A percentile compares a stretch with the other conserved stretches of the same genome.
These are phyloP conservation scores for Trichoderma koningii DNA, from an alignment of 2,329 filamentous ascomycete species.

Conservation along the genomic window DNA sequence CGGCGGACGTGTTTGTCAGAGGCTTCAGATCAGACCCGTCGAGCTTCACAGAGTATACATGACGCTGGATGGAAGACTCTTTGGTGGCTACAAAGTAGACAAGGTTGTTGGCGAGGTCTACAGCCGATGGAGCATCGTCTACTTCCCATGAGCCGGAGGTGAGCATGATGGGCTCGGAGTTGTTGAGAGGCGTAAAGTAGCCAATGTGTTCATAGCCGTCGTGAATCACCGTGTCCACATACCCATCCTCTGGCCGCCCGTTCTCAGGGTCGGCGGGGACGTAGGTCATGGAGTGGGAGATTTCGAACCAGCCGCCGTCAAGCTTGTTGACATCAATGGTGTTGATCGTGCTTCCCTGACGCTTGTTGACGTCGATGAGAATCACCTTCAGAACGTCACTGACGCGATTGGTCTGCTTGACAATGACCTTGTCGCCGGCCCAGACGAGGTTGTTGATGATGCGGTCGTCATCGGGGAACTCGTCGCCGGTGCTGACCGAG, in stretches of 20 bases:
- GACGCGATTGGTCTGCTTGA: constrained; percentile 92
- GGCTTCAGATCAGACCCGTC: constrained; percentile 73
- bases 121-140: constrained; percentile 75
- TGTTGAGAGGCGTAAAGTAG: constrained; percentile 89
- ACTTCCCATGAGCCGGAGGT: constrained; percentile 94
- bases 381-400: constrained; percentile 89
- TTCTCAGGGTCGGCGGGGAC: constrained; percentile 80
- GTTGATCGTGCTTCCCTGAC: constrained; percentile 76
- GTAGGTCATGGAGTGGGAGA: constrained; percentile 80
- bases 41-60: constrained; percentile 86
- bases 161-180: constrained; percentile 76
- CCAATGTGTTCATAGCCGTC: constrained; percentile 87
- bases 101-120: constrained; percentile 81
- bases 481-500: constrained; percentile 72
- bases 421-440: constrained; percentile 80
- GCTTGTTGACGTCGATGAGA: constrained; percentile 73
- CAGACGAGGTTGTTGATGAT: constrained; percentile 93
- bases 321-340: constrained; percentile 76
- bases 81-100: constrained; percentile 91
- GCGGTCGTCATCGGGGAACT: constrained; percentile 78
- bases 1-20: constrained; percentile 70
- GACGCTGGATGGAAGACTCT: constrained; percentile 83
- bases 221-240: constrained; percentile 87
- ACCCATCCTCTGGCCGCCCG: constrained; percentile 79
- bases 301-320: constrained; percentile 98